Evolutionary conservation across 2,329 filamentous ascomycete genomes (phyloP).

Genomic region (Scytalidium sp.): DNA sequence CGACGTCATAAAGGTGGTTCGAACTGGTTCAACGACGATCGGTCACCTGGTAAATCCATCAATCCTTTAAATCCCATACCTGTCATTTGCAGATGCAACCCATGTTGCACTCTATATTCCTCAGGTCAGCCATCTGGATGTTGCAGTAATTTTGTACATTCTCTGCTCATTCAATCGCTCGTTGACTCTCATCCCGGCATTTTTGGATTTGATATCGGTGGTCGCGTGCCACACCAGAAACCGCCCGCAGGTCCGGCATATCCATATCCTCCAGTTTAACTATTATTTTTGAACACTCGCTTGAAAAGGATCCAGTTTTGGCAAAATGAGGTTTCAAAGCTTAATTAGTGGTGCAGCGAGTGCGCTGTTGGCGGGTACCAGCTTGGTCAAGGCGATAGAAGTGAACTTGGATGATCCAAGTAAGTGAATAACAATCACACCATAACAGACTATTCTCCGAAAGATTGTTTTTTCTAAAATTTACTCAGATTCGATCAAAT

Average conservation of each 20-base stretch:
- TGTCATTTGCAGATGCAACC: background rate
- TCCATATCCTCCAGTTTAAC: background rate
- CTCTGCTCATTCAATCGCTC: background rate
- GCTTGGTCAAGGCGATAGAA: background rate
- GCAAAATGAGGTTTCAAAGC: background rate
- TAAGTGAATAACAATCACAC: background rate
- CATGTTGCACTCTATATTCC: background rate
- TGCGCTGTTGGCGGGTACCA: background rate
- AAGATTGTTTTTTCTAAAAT: background rate
- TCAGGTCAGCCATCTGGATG: background rate
- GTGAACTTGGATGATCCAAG: background rate
- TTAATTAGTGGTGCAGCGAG: background rate
- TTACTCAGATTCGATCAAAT: slow-evolving; percentile 28
- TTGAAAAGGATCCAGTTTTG: background rate
- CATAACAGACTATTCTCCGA: background rate
- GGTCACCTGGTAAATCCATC: background rate
- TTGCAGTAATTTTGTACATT: background rate
- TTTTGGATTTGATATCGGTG: background rate
- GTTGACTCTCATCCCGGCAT: background rate
- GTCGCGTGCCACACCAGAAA: background rate
- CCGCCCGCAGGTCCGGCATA: background rate
- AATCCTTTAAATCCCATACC: background rate
- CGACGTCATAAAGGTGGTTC: background rate
- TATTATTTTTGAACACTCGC: background rate
- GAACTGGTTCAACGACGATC: background rate